Evolutionary conservation across 75 land plant genomes (phyloP), one percentile per base, ranked within the genome.

Genomic region (Pinus taeda): DNA sequence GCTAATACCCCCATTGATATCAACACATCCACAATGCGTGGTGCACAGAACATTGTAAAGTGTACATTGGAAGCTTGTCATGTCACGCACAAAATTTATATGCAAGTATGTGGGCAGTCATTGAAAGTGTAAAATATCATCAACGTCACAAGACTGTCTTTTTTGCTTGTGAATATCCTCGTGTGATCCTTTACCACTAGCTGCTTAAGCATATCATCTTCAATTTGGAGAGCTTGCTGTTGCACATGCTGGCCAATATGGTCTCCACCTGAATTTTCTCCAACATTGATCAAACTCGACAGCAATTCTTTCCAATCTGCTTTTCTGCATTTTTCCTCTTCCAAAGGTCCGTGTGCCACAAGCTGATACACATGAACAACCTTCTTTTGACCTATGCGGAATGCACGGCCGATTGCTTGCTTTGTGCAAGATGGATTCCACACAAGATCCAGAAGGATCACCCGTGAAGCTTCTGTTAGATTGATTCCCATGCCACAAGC

Each of bases 401-500:
- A 96, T 5, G 97, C 98, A 57, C 98, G 75, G 55, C 91, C 86
- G 37, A 92, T 84, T 1, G 98, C 98, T 74, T 96, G 96, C 84
- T 86, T 90, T 36, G 85, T 80, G 74, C 86, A 86, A 1, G 96
- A 82, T 18, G 96, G 96, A 76, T 96, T 96, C 97, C 98, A 96
- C 20, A 83, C 89, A 11, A 90, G 83, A 69, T 96, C 98, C 55
- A 96, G 36, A 37, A 96, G 60, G 15, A 96, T 85, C 20, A 96
- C 26, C 93, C 98, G 75, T 3, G 98, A 96, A 57, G 96, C 98
- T 57, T 93, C 98, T 15, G 89, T 88, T 59, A 96, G 84, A 81
- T 81, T 92, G 3, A 96, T 87, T 13, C 97, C 98, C 79, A 93
- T 96, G 30, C 92, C 91, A 82, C 98, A 90, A 7, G 98, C 96